A percentile compares a stretch with the other conserved stretches of the same genome.
Evolutionary conservation across 1,284 basidiomycete genomes (phyloP).

Genomic region (Cutaneotrichosporon sp.): DNA sequence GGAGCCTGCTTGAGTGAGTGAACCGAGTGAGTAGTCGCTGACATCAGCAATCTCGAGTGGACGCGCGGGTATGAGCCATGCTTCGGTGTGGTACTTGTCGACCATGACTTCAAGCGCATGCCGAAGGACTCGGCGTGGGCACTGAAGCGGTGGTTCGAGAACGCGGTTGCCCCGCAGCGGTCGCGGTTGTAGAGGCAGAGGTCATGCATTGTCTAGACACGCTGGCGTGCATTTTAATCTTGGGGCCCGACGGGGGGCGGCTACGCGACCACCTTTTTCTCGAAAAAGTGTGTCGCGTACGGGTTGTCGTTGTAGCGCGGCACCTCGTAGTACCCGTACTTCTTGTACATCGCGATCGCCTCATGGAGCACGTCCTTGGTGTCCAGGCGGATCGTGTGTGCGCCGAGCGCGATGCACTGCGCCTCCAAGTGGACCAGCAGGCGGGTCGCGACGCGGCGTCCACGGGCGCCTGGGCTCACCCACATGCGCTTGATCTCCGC

Average conservation of each 20-base stretch:
- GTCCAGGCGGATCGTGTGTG: neutral
- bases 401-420: neutral
- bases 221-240: neutral
- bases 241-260: neutral
- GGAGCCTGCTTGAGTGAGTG: too few species aligned
- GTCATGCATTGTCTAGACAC: neutral
- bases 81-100: too few species aligned
- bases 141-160: too few species aligned
- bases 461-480: neutral
- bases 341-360: neutral
- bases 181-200: too few species aligned
- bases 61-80: too few species aligned
- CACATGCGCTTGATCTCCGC: slow-evolving; percentile 7
- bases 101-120: too few species aligned
- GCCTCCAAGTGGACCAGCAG: neutral
- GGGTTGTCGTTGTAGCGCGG: slow-evolving; percentile 4
- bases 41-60: too few species aligned
- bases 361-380: slow-evolving; percentile 3
- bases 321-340: neutral
- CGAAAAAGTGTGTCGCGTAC: slow-evolving; percentile 3
- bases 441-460: neutral
- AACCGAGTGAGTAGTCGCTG: too few species aligned
- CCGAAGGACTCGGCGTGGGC: too few species aligned
- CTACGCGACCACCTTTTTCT: neutral
- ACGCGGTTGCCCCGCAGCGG: too few species aligned